Base-by-base conservation (phyloP, 495 filamentous ascomycete genomes). In the Penicillium ucsense region DNA sequence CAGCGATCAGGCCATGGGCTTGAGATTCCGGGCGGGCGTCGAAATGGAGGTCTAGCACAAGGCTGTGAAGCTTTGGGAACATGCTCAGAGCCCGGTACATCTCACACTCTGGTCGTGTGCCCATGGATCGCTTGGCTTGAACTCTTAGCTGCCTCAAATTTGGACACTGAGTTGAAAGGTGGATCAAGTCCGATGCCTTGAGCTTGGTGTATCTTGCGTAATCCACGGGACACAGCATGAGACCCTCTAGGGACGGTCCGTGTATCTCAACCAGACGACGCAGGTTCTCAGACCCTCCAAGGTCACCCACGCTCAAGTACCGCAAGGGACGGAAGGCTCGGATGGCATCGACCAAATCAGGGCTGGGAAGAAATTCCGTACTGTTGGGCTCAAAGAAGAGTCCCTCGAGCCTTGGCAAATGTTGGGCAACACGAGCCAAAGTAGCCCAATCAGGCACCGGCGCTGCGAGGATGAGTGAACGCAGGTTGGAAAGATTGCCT, bases 221-320 rank as follows among this genome's bases (percentile, higher is more conserved):
- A 31, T 8, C 31, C 31, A 27, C 6, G 11, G n/a, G 12, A 36
- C 5, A 29, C 4, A 29, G 38, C 12, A 41, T 41, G 12, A 59
- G 33, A 1, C 52, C 52, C 27, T 48, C 43, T n/a, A 55, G 37
- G 28, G 56, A 41, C 8, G 20, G 12, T 1, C 56, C 47, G 29
- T 59, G 52, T 1, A 39, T 35, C 38, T 48, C 36, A 7, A 50
- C n/a, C 3, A 59, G 51, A 4, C 29, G 8, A 27, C 38, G 12
- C 4, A 58, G 33, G 12, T 11, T 41, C 4, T 11, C 8, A 8
- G 32, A 9, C 3, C 9, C 39, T 27, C 45, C 47, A 32, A 56
- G 6, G 5, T 27, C 32, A 3, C 27, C 4, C 5, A 56, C 0
- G 27, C 34, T 6, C 8, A 56, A 43, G 35, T 44, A 56, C 31